Percentiles rank a stretch among this genome's conserved stretches.
phyloP scores from a whole-genome alignment of 1,139 yeast genomes.

The Hyphopichia fennica region DNA sequence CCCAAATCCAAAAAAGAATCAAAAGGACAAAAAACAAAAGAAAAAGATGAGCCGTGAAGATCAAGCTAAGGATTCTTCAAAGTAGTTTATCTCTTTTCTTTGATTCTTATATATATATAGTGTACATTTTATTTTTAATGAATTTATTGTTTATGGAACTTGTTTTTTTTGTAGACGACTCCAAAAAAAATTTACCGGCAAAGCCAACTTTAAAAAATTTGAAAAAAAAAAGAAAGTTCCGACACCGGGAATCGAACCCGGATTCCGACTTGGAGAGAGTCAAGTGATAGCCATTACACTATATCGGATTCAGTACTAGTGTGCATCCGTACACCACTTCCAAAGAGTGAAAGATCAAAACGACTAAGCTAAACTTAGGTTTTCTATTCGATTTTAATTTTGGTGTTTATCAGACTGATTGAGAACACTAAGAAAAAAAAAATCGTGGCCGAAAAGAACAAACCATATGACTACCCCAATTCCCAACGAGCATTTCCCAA shows the following conservation, averaged over 20 bases:
- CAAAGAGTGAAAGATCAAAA: neutral
- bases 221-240: constrained; percentile 20
- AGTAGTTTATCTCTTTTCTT: neutral
- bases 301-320: constrained; percentile 15
- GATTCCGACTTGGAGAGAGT: constrained; percentile 28
- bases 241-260: constrained; percentile 49
- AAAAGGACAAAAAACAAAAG: neutral
- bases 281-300: constrained; percentile 21
- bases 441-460: too few relatives aligned
- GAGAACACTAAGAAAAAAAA: too few relatives aligned
- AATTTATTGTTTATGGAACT: neutral
- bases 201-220: neutral
- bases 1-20: neutral
- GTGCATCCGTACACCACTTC: neutral
- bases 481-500: too few relatives aligned
- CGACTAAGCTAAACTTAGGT: neutral
- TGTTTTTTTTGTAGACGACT: neutral
- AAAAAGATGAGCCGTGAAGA: too few relatives aligned
- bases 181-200: neutral
- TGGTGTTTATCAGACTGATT: too few relatives aligned
- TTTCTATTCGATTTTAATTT: neutral
- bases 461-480: too few relatives aligned
- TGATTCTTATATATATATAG: neutral
- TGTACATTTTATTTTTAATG: neutral
- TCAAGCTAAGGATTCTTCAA: neutral